These are phyloP conservation scores for Trichodelitschia bisporula DNA, from an alignment of 495 filamentous ascomycete genomes.

Conservation along the genomic window DNA sequence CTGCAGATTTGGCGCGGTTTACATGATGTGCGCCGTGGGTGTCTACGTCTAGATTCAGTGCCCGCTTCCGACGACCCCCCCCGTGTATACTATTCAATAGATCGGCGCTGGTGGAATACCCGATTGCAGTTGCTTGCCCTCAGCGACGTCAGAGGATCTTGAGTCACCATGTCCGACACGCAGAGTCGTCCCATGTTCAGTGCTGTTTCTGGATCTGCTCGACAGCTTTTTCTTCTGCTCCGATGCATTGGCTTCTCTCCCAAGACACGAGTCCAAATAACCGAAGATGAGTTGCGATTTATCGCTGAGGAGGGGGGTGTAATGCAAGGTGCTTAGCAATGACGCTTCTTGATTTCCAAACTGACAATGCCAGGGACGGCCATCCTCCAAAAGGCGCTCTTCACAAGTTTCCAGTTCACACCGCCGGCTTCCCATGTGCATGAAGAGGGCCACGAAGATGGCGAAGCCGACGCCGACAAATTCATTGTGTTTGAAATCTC, in stretches of 20 bases:
- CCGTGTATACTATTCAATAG: too few relatives aligned
- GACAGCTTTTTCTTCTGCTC: constrained; percentile 72
- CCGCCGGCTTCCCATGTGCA: constrained; percentile 7
- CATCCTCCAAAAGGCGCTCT: constrained; percentile 66
- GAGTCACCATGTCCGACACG: constrained; percentile 6
- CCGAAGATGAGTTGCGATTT: constrained; percentile 60
- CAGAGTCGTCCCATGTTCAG: constrained; percentile 46
- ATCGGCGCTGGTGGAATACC: too few relatives aligned
- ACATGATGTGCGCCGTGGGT: constrained; percentile 94
- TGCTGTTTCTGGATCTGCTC: constrained; percentile 64
- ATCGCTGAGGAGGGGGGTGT: constrained; percentile 62
- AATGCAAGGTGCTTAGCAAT: constrained; percentile 37
- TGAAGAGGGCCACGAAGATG: constrained; percentile 11
- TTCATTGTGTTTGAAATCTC: constrained; percentile 50
- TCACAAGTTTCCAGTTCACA: constrained; percentile 52
- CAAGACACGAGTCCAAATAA: constrained; percentile 66
- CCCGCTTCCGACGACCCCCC: too few relatives aligned
- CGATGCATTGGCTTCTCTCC: constrained; percentile 63
- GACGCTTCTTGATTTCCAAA: not conserved
- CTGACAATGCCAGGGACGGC: constrained; percentile 30
- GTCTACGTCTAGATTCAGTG: constrained; percentile 93
- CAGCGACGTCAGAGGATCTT: too few relatives aligned
- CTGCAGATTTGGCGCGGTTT: constrained; percentile 72
- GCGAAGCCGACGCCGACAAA: constrained; percentile 12
- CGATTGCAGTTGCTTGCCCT: too few relatives aligned